Conservation (phyloP, 139 green algal species). For the Diplosphaera chodatii region DNA sequence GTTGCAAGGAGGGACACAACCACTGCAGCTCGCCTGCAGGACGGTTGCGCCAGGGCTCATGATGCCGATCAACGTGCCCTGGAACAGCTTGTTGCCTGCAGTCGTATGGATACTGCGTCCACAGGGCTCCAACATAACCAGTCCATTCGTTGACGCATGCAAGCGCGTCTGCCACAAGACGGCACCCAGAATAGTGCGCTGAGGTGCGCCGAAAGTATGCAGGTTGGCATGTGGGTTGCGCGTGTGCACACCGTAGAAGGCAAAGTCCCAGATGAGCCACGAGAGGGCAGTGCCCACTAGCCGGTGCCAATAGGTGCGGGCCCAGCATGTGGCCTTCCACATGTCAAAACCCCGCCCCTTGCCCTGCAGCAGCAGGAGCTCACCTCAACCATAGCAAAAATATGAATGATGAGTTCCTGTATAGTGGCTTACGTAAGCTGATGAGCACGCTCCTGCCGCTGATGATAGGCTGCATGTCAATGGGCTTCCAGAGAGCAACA, state of each 20-base stretch:
- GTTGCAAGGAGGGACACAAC: background rate
- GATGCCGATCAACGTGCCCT: slow-evolving; percentile 37
- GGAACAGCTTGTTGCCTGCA: slow-evolving; percentile 67
- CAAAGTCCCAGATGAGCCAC: slow-evolving; percentile 26
- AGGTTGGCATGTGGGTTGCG: background rate
- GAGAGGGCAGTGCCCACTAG: slow-evolving; percentile 2
- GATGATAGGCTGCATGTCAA: too few relatives aligned
- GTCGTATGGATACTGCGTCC: too few relatives aligned
- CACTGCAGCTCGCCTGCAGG: slow-evolving; percentile 8
- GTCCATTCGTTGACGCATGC: too few relatives aligned
- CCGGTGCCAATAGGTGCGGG: slow-evolving; percentile 7
- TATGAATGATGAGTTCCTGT: background rate
- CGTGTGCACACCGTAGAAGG: too few relatives aligned
- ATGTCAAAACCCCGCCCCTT: background rate
- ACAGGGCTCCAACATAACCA: too few relatives aligned
- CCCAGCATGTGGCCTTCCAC: background rate
- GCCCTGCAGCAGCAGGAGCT: background rate
- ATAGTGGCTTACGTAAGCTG: too few relatives aligned
- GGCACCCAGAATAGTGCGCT: too few relatives aligned
- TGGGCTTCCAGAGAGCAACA: too few relatives aligned
- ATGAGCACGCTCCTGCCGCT: too few relatives aligned
- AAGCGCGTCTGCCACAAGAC: too few relatives aligned
- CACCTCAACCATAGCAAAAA: background rate
- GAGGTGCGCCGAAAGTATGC: background rate
- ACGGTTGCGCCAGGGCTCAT: slow-evolving; percentile 24